phyloP scores from a whole-genome alignment of 805 yeast species.

The Clavispora fructus region DNA sequence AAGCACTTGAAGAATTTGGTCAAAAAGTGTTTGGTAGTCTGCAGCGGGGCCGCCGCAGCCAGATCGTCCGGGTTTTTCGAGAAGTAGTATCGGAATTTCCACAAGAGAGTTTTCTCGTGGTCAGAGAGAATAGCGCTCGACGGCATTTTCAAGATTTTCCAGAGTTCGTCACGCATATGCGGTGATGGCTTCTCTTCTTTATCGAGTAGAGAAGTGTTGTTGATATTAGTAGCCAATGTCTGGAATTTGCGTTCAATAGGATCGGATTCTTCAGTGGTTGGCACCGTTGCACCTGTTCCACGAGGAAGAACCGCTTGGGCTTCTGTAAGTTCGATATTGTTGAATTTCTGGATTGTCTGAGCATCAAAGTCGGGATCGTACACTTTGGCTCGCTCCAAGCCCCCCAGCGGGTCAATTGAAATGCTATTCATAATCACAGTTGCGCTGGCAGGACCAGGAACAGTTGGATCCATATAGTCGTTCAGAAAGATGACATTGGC shows the following conservation, averaged over 20 bases:
- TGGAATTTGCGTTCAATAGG: constrained; percentile 88
- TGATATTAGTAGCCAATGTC: constrained; percentile 70
- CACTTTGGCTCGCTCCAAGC: constrained; percentile 20
- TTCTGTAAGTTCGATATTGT: constrained; percentile 1
- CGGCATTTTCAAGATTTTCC: constrained; percentile 65
- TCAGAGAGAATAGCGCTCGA: constrained; percentile 79
- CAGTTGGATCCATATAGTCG: constrained; percentile 3
- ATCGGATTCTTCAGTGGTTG: constrained; percentile 34
- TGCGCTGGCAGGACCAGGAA: constrained; percentile 18
- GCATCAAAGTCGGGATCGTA: constrained; percentile 41
- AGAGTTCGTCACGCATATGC: constrained; percentile 67
- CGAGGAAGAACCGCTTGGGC: not conserved
- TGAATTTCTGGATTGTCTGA: constrained; percentile 8
- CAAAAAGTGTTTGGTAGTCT: constrained; percentile 44
- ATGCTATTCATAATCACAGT: constrained; percentile 30
- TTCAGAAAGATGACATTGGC: constrained; percentile 5
- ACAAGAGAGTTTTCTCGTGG: constrained; percentile 77
- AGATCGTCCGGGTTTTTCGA: constrained; percentile 25
- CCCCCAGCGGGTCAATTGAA: not conserved
- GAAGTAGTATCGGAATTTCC: constrained; percentile 84
- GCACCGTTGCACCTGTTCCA: not conserved
- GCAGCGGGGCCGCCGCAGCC: constrained; percentile 35
- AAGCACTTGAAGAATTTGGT: constrained; percentile 84
- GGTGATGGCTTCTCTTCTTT: constrained; percentile 87
- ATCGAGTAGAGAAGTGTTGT: constrained; percentile 71